Percentiles rank a stretch among this genome's conserved stretches.
Evolutionary conservation across 257 asterid genomes (phyloP).

Genomic region (Plantago ovata): DNA sequence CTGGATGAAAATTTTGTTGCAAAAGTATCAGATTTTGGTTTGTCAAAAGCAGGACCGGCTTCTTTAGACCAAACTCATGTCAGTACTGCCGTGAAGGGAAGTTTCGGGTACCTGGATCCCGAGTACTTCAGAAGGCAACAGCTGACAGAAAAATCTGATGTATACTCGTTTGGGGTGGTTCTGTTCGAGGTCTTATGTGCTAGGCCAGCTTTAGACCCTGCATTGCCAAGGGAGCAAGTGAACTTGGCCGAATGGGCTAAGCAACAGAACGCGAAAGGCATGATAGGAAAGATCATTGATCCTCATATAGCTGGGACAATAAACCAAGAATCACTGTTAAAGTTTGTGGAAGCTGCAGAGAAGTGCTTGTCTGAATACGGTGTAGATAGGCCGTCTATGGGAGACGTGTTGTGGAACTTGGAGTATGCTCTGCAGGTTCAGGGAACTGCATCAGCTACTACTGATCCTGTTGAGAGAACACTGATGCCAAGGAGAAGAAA

Average conservation of each 20-base stretch:
- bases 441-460: slow-evolving; percentile 27
- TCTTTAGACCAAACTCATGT: slow-evolving; percentile 88
- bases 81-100: slow-evolving; percentile 94
- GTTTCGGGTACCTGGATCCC: slow-evolving; percentile 93
- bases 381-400: slow-evolving; percentile 88
- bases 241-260: slow-evolving; percentile 90
- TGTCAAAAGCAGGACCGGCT: slow-evolving; percentile 76
- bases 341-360: slow-evolving; percentile 80
- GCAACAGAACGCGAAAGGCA: slow-evolving; percentile 62
- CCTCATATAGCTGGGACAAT: slow-evolving; percentile 38
- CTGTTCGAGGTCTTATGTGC: slow-evolving; percentile 88
- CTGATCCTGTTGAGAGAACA: slow-evolving; percentile 14
- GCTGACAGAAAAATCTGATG: slow-evolving; percentile 83
- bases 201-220: slow-evolving; percentile 87
- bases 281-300: slow-evolving; percentile 49
- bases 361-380: slow-evolving; percentile 85
- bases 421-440: slow-evolving; percentile 81
- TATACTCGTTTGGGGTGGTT: slow-evolving; percentile 86
- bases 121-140: slow-evolving; percentile 93
- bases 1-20: slow-evolving; percentile 65
- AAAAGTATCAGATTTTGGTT: slow-evolving; percentile 87
- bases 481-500: slow-evolving; percentile 11
- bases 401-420: slow-evolving; percentile 81
- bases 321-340: slow-evolving; percentile 47
- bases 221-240: slow-evolving; percentile 78